phyloP scores from a whole-genome alignment of 2,329 filamentous ascomycete species.

The Rutstroemia sp. region DNA sequence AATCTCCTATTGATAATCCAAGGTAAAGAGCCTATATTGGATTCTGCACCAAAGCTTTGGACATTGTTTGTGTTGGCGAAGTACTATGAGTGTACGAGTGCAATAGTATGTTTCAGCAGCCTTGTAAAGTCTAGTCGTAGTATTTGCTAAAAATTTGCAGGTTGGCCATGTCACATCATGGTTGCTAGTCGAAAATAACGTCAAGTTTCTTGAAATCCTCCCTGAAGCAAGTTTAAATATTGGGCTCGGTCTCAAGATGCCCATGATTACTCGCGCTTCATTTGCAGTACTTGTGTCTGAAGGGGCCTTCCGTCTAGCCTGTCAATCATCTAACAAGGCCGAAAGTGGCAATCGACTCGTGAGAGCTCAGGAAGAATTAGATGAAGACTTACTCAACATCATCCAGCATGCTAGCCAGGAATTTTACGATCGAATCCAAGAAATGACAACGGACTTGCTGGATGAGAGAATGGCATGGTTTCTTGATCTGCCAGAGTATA shows the following conservation, averaged over 20 bases:
- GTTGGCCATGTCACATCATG: constrained; percentile 46
- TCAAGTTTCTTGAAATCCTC: constrained; percentile 53
- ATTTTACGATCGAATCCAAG: constrained; percentile 41
- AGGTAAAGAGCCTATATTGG: constrained; percentile 45
- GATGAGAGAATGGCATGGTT: constrained; percentile 35
- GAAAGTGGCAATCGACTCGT: constrained; percentile 31
- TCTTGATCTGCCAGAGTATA: constrained; percentile 24
- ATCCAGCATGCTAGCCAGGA: constrained; percentile 51
- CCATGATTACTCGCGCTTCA: constrained; percentile 37
- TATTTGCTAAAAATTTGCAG: constrained; percentile 9
- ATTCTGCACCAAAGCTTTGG: constrained; percentile 60
- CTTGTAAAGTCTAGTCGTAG: neutral
- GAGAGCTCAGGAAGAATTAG: constrained; percentile 39
- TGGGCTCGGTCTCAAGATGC: constrained; percentile 39
- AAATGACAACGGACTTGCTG: constrained; percentile 28
- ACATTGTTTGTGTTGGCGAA: constrained; percentile 57
- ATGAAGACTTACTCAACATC: constrained; percentile 47
- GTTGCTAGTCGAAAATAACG: constrained; percentile 49
- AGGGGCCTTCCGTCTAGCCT: constrained; percentile 38
- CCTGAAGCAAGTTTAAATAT: constrained; percentile 55
- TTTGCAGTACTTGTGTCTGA: constrained; percentile 59
- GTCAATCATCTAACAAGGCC: neutral
- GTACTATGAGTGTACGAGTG: constrained; percentile 43
- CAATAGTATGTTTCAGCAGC: constrained; percentile 32
- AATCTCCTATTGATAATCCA: constrained; percentile 53